phyloP scores from a whole-genome alignment of 495 filamentous ascomycete species.

The Penicillium flavigenum region DNA sequence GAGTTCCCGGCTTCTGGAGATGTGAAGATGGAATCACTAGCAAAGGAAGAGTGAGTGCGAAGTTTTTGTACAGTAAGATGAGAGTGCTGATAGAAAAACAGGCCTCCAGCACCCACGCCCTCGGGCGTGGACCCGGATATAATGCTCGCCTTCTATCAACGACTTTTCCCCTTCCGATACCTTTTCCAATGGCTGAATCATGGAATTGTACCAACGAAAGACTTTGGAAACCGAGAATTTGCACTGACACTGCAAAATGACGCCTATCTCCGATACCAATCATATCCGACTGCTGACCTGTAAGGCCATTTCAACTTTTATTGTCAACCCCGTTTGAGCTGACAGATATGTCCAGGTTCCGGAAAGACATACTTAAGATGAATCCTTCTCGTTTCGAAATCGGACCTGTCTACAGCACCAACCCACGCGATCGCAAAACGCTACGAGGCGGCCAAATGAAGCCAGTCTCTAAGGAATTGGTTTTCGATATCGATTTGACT shows the following conservation, averaged over 20 bases:
- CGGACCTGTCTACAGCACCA: conserved; percentile 88
- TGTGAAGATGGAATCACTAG: conserved; percentile 45
- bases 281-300: conserved; percentile 83
- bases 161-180: conserved; percentile 91
- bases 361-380: conserved; percentile 82
- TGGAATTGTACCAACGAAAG: conserved; percentile 75
- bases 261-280: conserved; percentile 88
- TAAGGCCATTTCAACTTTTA: conserved; percentile 41
- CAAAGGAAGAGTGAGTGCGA: conserved; percentile 41
- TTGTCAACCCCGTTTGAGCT: background rate
- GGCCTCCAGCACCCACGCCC: conserved; percentile 29
- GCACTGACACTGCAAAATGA: conserved; percentile 89
- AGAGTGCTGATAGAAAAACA: conserved; percentile 9
- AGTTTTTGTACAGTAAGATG: background rate
- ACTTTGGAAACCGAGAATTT: conserved; percentile 93
- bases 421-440: conserved; percentile 90
- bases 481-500: conserved; percentile 98
- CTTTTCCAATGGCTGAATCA: conserved; percentile 99
- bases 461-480: conserved; percentile 85
- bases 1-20: conserved; percentile 66
- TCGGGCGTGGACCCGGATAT: conserved; percentile 69
- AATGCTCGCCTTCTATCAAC: conserved; percentile 90
- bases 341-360: conserved; percentile 57
- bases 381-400: conserved; percentile 97
- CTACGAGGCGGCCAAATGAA: conserved; percentile 63